Base-by-base conservation (phyloP, 345 rosid genomes). In the Rhizophora mangle region DNA sequence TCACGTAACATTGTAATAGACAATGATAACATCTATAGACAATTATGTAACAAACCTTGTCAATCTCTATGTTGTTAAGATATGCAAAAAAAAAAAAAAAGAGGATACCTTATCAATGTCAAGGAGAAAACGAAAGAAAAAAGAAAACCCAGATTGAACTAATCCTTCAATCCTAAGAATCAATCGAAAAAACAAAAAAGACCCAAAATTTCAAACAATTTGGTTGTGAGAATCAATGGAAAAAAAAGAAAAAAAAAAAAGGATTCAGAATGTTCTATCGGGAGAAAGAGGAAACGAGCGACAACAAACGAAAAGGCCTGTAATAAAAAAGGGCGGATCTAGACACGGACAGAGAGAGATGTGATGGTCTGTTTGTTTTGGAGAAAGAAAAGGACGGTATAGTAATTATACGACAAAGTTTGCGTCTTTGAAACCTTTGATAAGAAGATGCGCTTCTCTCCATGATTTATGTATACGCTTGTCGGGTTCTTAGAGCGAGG, bases 121-220 rank as follows among this genome's bases (percentile, higher is more conserved):
- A 34, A 34, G 26, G 27, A 54, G 58, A 54, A 20, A 6, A 31
- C 19, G 47, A 20, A 9, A 2, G 36, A 34, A 27, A n/a, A 24
- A 51, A 73, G 2, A 36, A 32, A 71, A 26, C 47, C 61, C 24
- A 30, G 27, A 26, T 59, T 60, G 62, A 43, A 79, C 15, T 65
- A 78, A 81, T 79, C 81, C 72, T 81, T 78, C 79, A 79, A 77
- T 52, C 60, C 39, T 65, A 31, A 72, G 60, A 49, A 59, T 62
- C 54, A 43, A 26, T 37, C 10, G 54, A 16, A 52, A 32, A 32
- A 32, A 32, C 4, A 32, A 32, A 34, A 34, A 62, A 69, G 65
- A 46, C 51, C 71, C 73, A 82, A 69, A 68, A 54, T 57, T 55
- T 62, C 53, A 49, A 69, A 57, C 34, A 65, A 49, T 65, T 67